These are phyloP conservation scores for Adenanthera pavonina DNA, from an alignment of 306 rosid genomes.

Conservation along the genomic window DNA sequence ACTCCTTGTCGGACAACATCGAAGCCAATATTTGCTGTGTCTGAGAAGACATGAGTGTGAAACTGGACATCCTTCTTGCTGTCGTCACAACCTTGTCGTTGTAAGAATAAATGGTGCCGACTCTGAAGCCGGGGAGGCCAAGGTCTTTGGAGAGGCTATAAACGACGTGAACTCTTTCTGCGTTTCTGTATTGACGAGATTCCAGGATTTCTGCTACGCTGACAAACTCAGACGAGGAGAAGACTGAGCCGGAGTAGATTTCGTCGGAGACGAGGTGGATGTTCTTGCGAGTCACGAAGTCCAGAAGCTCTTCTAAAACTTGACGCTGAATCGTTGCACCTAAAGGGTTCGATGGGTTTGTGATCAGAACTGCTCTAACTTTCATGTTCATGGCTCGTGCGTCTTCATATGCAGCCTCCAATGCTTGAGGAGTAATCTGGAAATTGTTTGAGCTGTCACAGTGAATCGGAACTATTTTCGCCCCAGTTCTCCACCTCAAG, in stretches of 20 bases:
- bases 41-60: slow-evolving; percentile 84
- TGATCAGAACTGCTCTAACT: slow-evolving; percentile 76
- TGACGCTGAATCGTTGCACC: slow-evolving; percentile 73
- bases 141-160: slow-evolving; percentile 94
- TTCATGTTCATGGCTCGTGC: slow-evolving; percentile 60
- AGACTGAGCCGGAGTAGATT: slow-evolving; percentile 91
- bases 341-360: slow-evolving; percentile 92
- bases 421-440: slow-evolving; percentile 70
- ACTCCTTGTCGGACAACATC: slow-evolving; percentile 67
- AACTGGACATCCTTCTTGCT: slow-evolving; percentile 92
- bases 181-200: slow-evolving; percentile 38
- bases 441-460: slow-evolving; percentile 79
- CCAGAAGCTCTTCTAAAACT: slow-evolving; percentile 65
- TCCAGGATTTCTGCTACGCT: slow-evolving; percentile 80
- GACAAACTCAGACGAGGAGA: slow-evolving; percentile 67
- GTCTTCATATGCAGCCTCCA: slow-evolving; percentile 69
- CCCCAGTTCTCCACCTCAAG: slow-evolving; percentile 94
- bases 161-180: slow-evolving; percentile 87
- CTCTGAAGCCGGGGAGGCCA: slow-evolving; percentile 88
- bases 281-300: slow-evolving; percentile 67
- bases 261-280: slow-evolving; percentile 92
- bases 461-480: slow-evolving; percentile 83
- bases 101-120: slow-evolving; percentile 88
- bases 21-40: slow-evolving; percentile 78
- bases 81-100: slow-evolving; percentile 85